Base-by-base conservation (phyloP, 768 basidiomycete species). In the Suillus occidentalis region DNA sequence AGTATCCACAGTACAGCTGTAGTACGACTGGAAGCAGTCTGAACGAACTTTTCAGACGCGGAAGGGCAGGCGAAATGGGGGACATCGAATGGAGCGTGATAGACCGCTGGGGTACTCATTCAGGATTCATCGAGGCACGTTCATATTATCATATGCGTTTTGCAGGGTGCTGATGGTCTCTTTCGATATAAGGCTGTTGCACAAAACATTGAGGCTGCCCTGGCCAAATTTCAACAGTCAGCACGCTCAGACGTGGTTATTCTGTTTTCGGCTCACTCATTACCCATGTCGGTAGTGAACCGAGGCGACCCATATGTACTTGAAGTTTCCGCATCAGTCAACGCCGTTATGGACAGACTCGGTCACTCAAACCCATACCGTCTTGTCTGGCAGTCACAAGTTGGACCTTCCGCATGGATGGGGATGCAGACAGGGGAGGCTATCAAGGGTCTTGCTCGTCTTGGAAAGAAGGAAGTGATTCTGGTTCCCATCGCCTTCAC, bases 1-100 rank as follows among this genome's bases (percentile, higher is more conserved):
- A 99, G 77, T 99, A 99, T 76, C 97, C 97, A 1, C 97, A 99
- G 76, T 99, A 99, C 77, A 93, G 91, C 72, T 99, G 97, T 77
- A 96, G 94, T 67, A 99, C 97, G 13, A 99, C 97, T 0, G 97
- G 97, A 60, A 97, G 95, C 79, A 96, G 94, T 75, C 74, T 99
- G 73, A 99, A 99, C 72, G 97, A 99, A 75, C 79, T 99, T 34
- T 96, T 86, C 71, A 81, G 90, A 74, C 80, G 77, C 71, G 85
- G 86, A 60, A 86, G 82, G 71, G 78, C 81, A 43, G 89, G 89
- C 36, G 89, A 85, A 61, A 78, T 82, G 68, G 89, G 84, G 59
- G 81, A 82, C 69, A 84, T 99, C 28, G 86, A 94, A 72, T 99
- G 97, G 97, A 97, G 93, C 74, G 95, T 99, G 7, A 91, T 99